Percentiles rank a stretch among this genome's conserved stretches.
phyloP scores from a whole-genome alignment of 495 filamentous ascomycete species.

The Aspergillus sclerotioniger region DNA sequence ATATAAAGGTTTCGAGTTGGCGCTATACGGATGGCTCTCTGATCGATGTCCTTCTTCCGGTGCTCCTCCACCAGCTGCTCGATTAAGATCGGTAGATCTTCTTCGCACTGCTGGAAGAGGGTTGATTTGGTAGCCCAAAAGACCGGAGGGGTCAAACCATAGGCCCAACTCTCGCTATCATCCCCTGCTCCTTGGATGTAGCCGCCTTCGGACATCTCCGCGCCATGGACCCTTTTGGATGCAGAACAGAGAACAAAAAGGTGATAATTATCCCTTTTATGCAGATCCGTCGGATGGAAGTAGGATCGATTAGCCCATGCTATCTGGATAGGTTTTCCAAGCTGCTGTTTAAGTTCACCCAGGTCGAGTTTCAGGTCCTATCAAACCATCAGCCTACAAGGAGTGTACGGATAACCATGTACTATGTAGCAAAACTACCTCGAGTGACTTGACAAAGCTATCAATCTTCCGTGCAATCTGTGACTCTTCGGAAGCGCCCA shows the following conservation, averaged over 20 bases:
- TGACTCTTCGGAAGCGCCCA: slow-evolving; percentile 71
- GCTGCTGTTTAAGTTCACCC: slow-evolving; percentile 31
- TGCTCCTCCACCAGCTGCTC: slow-evolving; percentile 45
- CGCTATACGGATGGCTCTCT: slow-evolving; percentile 30
- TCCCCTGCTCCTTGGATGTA: slow-evolving; percentile 96
- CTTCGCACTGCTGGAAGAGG: slow-evolving; percentile 59
- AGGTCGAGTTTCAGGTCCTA: slow-evolving; percentile 53
- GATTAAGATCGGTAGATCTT: slow-evolving; percentile 65
- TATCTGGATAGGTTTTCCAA: slow-evolving; percentile 40
- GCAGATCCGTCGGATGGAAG: slow-evolving; percentile 40
- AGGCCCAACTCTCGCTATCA: slow-evolving; percentile 87
- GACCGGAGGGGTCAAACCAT: slow-evolving; percentile 67
- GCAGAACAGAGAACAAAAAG: slow-evolving; percentile 78
- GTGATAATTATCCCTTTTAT: slow-evolving; percentile 44
- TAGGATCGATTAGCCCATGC: slow-evolving; percentile 45
- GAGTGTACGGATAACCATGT: neutral
- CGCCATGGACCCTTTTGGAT: slow-evolving; percentile 63
- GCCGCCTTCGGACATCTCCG: slow-evolving; percentile 64
- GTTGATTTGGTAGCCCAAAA: slow-evolving; percentile 70
- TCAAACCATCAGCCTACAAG: slow-evolving; percentile 15
- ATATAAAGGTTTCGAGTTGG: slow-evolving; percentile 45
- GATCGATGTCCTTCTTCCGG: slow-evolving; percentile 19
- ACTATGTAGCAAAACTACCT: slow-evolving; percentile 31
- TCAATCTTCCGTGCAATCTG: slow-evolving; percentile 71
- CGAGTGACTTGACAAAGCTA: slow-evolving; percentile 62